A percentile compares a stretch with the other conserved stretches of the same genome.
Evolutionary conservation across 106 monocot species (phyloP).

Genomic region (Apostasia shenzhenica): DNA sequence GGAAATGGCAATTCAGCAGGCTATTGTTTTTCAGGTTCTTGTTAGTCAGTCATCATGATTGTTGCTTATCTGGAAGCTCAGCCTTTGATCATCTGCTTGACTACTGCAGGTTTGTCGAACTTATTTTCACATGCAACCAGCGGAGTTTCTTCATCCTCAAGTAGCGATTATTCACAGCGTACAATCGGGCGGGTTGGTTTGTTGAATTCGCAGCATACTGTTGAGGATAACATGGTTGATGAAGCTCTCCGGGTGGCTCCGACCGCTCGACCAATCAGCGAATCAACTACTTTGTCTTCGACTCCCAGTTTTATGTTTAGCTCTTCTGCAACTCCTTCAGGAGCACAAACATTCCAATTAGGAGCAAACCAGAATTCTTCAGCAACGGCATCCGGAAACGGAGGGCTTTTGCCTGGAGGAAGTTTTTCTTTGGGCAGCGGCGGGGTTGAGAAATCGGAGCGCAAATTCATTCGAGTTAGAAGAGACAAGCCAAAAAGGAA

Average conservation of each 20-base stretch:
- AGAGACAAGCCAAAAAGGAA: constrained; percentile 30
- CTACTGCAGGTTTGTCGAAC: background rate
- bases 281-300: constrained; percentile 8
- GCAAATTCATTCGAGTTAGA: constrained; percentile 32
- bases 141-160: background rate
- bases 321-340: constrained; percentile 15
- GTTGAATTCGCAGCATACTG: constrained; percentile 1
- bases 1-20: too few relatives aligned
- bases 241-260: constrained; percentile 16
- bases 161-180: too few relatives aligned
- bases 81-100: background rate
- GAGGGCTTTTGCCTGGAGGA: constrained; percentile 38
- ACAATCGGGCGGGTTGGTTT: too few relatives aligned
- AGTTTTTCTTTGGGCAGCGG: constrained; percentile 65
- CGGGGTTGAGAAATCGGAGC: constrained; percentile 40
- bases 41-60: too few relatives aligned
- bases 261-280: constrained; percentile 27
- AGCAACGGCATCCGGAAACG: constrained; percentile 17
- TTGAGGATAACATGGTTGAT: constrained; percentile 59
- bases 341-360: constrained; percentile 12
- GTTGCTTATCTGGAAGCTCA: background rate
- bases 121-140: background rate
- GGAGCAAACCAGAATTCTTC: constrained; percentile 14
- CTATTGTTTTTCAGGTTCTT: too few relatives aligned
- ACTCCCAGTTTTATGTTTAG: constrained; percentile 18